Percentiles rank a stretch among this genome's conserved stretches.
Conservation (phyloP, 495 filamentous ascomycete species). For the Rostrohypoxylon terebratum region DNA sequence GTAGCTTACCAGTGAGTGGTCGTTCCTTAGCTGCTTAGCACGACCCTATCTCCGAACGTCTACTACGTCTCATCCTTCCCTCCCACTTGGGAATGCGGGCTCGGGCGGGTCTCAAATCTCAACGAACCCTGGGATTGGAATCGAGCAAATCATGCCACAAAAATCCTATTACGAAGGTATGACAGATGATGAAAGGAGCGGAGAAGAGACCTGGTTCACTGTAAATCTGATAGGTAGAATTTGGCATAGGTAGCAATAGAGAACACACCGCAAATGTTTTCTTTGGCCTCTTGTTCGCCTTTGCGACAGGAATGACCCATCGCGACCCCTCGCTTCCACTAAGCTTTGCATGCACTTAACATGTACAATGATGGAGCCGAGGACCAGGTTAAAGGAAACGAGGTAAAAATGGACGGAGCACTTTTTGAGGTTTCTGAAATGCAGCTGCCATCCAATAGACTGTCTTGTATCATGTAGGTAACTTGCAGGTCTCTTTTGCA, state of each 20-base stretch:
- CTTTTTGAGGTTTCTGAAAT: conserved; percentile 11
- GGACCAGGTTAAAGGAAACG: conserved; percentile 42
- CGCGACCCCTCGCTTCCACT: conserved; percentile 31
- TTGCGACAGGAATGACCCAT: conserved; percentile 28
- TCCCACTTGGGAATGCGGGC: conserved; percentile 25
- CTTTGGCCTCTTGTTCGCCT: not conserved
- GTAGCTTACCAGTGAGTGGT: not conserved
- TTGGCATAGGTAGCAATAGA: not conserved
- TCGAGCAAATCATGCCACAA: conserved; percentile 39
- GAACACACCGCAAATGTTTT: conserved; percentile 33
- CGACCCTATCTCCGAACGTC: conserved; percentile 9
- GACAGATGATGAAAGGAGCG: conserved; percentile 27
- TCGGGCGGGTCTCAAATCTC: conserved; percentile 34
- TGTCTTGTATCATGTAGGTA: conserved; percentile 20
- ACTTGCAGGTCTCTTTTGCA: conserved; percentile 8
- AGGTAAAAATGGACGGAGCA: conserved; percentile 9
- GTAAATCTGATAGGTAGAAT: not conserved
- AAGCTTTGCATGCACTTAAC: conserved; percentile 8
- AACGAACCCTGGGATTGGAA: conserved; percentile 36
- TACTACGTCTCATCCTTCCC: conserved; percentile 40
- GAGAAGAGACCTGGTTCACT: not conserved
- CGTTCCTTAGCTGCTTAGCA: not conserved
- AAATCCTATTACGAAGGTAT: conserved; percentile 28
- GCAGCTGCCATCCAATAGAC: conserved; percentile 26
- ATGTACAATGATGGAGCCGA: conserved; percentile 32